A percentile compares a stretch with the other conserved stretches of the same genome.
These are phyloP conservation scores for Solanum rostratum DNA, from an alignment of 257 asterid genomes.

Conservation along the genomic window DNA sequence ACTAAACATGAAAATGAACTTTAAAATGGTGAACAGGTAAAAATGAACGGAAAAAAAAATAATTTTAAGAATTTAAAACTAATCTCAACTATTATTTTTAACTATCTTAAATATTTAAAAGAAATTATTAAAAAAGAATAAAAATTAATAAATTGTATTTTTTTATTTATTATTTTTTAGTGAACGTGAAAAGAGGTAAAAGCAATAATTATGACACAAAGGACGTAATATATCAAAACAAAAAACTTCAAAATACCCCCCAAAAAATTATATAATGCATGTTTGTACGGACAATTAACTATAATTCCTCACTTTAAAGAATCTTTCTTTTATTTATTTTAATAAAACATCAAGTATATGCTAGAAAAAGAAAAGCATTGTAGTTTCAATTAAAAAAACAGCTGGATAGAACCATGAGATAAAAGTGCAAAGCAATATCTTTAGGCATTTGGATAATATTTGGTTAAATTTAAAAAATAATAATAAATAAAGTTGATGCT, in stretches of 20 bases:
- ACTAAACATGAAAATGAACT: no score
- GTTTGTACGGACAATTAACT: conserved; percentile 1
- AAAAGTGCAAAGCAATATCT: not conserved
- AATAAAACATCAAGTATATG: not conserved
- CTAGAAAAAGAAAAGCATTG: not conserved
- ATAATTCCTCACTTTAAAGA: conserved; percentile 13
- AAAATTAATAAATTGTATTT: not conserved
- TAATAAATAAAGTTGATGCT: not conserved
- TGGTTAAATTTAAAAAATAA: not conserved
- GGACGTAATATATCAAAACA: not conserved
- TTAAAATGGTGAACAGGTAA: no score
- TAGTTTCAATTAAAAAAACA: not conserved
- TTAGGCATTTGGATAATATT: not conserved
- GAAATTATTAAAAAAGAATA: not conserved
- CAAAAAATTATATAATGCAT: conserved; percentile 10
- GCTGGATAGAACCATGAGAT: not conserved
- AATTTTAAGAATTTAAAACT: no score
- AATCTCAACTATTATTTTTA: no score
- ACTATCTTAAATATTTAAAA: not conserved
- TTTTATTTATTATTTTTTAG: not conserved
- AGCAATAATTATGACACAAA: not conserved
- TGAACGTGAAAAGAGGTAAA: not conserved
- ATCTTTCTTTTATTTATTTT: conserved; percentile 1
- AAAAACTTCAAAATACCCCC: conserved; percentile 6
- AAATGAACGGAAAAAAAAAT: no score